Conservation (phyloP, 2,329 filamentous ascomycete genomes). For the Nemania sp. region DNA sequence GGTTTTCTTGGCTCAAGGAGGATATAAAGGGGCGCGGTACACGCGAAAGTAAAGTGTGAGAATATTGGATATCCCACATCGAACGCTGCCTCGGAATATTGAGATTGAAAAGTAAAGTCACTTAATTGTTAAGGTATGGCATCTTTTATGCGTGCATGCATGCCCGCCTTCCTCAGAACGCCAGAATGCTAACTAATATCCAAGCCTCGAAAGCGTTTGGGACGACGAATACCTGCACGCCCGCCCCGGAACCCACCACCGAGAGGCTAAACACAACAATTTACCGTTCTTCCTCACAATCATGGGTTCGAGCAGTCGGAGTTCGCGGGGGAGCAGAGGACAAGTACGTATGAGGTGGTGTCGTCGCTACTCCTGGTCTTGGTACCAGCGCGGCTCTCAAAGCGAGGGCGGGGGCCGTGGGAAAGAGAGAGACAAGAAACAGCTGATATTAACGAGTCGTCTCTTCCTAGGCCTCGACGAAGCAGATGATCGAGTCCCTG, state of each 20-base stretch:
- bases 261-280: neutral
- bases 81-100: too few relatives aligned
- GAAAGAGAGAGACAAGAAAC: too few relatives aligned
- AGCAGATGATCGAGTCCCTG: slow-evolving; percentile 66
- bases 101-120: too few relatives aligned
- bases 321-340: slow-evolving; percentile 13
- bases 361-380: neutral
- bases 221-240: neutral
- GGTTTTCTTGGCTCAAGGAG: neutral
- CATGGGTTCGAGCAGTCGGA: slow-evolving; percentile 23
- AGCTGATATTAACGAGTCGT: slow-evolving; percentile 1
- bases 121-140: slow-evolving; percentile 2
- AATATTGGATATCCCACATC: neutral
- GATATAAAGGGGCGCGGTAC: slow-evolving; percentile 14
- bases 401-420: neutral
- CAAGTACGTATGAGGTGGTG: slow-evolving; percentile 12
- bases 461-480: slow-evolving; percentile 41
- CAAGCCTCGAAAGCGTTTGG: slow-evolving; percentile 6
- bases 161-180: neutral
- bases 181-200: slow-evolving; percentile 1
- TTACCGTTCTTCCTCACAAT: neutral
- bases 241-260: neutral
- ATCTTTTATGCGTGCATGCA: neutral
- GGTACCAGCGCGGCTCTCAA: neutral
- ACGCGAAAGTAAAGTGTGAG: neutral